Conservation (phyloP, 1,139 yeast genomes). For the Suhomyces taliae region DNA sequence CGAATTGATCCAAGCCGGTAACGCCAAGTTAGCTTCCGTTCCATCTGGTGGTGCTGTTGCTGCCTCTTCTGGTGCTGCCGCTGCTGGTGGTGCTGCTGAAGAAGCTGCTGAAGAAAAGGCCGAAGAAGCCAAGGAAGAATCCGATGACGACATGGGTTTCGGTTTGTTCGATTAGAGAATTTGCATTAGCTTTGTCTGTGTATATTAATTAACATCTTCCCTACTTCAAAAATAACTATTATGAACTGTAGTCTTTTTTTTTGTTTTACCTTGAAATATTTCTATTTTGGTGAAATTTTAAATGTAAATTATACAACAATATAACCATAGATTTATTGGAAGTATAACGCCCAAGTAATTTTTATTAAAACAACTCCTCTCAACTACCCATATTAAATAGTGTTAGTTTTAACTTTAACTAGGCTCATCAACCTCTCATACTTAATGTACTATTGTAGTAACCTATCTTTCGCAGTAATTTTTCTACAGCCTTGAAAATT, state of each 20-base stretch:
- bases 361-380: too few species aligned
- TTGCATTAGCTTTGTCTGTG: slow-evolving; percentile 4
- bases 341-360: too few species aligned
- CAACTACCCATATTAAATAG: too few species aligned
- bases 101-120: slow-evolving; percentile 40
- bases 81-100: slow-evolving; percentile 41
- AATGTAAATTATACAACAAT: too few species aligned
- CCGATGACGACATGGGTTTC: slow-evolving; percentile 84
- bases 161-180: slow-evolving; percentile 77
- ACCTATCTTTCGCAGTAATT: too few species aligned
- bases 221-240: not conserved
- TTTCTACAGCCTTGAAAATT: too few species aligned
- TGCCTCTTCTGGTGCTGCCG: slow-evolving; percentile 46
- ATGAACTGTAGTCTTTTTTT: too few species aligned
- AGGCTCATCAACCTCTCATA: too few species aligned
- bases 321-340: too few species aligned
- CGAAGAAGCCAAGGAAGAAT: slow-evolving; percentile 41
- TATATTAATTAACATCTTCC: slow-evolving; percentile 6
- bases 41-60: slow-evolving; percentile 85
- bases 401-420: too few species aligned
- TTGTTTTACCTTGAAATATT: too few species aligned
- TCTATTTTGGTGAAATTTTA: too few species aligned
- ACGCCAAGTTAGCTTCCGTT: slow-evolving; percentile 77
- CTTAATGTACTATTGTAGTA: not conserved
- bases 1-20: slow-evolving; percentile 79